phyloP scores from a whole-genome alignment of 176 grass and related monocot species.

The Aegilops longissima region DNA sequence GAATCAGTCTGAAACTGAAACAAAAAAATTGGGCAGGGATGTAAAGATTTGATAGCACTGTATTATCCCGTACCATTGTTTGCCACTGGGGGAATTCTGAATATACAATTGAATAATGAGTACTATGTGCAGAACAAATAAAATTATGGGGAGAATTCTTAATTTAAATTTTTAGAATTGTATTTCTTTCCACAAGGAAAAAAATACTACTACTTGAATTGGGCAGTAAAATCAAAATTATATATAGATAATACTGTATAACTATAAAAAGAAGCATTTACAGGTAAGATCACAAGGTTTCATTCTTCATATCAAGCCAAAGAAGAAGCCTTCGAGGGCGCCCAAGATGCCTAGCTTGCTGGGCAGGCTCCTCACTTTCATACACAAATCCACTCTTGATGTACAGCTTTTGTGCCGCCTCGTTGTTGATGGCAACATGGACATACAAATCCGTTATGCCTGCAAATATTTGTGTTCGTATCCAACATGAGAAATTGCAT shows the following conservation, averaged over 20 bases:
- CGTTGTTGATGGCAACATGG: constrained; percentile 88
- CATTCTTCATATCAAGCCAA: constrained; percentile 73
- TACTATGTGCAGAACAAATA: background rate
- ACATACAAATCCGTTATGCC: constrained; percentile 96
- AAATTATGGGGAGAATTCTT: background rate
- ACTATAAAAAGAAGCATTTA: constrained; percentile 27
- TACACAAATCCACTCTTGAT: constrained; percentile 88
- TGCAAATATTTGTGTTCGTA: constrained; percentile 27
- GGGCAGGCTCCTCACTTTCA: constrained; percentile 85
- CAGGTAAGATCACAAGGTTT: constrained; percentile 31
- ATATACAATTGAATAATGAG: background rate
- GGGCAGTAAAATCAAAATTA: background rate
- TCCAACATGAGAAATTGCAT: constrained; percentile 7
- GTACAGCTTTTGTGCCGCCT: constrained; percentile 75
- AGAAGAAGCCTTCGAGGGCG: constrained; percentile 81
- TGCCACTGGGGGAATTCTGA: background rate
- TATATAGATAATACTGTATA: background rate
- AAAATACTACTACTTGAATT: background rate
- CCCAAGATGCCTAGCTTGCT: constrained; percentile 81
- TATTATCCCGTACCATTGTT: background rate
- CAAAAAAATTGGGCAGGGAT: background rate
- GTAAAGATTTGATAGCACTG: background rate
- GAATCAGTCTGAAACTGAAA: background rate
- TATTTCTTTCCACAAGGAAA: background rate
- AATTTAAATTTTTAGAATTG: background rate